These are phyloP conservation scores for Dendrocalamus sinicus DNA, from an alignment of 176 grass and related monocot genomes.

Conservation along the genomic window DNA sequence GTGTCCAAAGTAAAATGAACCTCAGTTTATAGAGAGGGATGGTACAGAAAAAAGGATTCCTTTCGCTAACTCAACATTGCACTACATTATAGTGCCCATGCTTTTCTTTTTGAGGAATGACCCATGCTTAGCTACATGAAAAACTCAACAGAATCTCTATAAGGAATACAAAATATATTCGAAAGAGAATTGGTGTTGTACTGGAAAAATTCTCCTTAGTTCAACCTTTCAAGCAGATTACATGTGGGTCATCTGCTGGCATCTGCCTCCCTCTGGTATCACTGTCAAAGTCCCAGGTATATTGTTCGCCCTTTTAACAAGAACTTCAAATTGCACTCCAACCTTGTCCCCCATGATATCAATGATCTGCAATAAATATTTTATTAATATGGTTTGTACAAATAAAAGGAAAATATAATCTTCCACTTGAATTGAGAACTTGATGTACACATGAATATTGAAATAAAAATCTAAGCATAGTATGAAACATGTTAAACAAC, in stretches of 20 bases:
- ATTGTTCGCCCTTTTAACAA: conserved; percentile 55
- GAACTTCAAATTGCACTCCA: conserved; percentile 65
- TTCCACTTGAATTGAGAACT: background rate
- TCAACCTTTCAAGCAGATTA: conserved; percentile 33
- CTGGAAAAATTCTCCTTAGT: conserved; percentile 9
- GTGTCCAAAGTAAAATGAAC: background rate
- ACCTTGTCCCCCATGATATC: conserved; percentile 73
- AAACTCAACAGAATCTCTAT: conserved; percentile 29
- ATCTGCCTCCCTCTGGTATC: conserved; percentile 71
- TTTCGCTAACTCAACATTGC: conserved; percentile 15
- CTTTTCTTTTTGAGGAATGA: background rate
- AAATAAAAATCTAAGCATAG: background rate
- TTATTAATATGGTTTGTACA: conserved; percentile 35
- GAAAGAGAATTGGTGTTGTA: conserved; percentile 1
- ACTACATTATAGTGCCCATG: background rate
- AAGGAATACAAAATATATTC: conserved; percentile 6
- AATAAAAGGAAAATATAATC: conserved; percentile 29
- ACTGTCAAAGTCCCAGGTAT: conserved; percentile 61
- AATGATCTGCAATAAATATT: conserved; percentile 62
- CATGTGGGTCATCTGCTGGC: conserved; percentile 46
- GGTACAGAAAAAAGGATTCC: background rate
- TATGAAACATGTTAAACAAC: conserved; percentile 11
- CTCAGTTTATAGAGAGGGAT: background rate
- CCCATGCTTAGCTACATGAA: background rate
- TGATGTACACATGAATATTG: background rate